These are phyloP conservation scores for Triangularia verruculosa DNA, from an alignment of 2,329 filamentous ascomycete genomes.

Conservation along the genomic window DNA sequence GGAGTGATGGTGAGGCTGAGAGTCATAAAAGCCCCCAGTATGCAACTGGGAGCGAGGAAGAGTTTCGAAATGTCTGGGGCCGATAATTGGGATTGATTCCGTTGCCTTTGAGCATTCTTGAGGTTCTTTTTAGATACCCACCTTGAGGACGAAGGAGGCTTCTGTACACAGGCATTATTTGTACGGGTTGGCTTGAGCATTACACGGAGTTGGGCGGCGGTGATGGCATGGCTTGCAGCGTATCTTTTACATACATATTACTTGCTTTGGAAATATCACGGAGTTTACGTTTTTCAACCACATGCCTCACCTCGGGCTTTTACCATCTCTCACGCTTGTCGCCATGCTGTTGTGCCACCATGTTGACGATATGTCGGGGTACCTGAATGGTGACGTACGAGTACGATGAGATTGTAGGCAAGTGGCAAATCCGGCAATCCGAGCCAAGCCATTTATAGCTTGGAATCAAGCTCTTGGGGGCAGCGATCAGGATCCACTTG, in stretches of 20 bases:
- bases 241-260: background rate
- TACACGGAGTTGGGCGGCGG: constrained; percentile 5
- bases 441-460: background rate
- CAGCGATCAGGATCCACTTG: background rate
- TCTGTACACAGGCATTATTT: background rate
- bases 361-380: background rate
- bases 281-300: background rate
- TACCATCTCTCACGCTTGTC: background rate
- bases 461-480: background rate
- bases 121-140: constrained; percentile 3
- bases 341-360: background rate
- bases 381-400: background rate
- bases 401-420: background rate
- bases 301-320: too few species aligned
- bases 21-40: constrained; percentile 16
- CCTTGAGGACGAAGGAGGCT: background rate
- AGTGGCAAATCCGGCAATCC: background rate
- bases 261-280: background rate
- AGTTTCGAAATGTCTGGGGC: constrained; percentile 29
- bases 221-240: background rate
- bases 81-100: constrained; percentile 15
- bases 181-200: background rate
- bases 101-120: background rate
- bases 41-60: constrained; percentile 23
- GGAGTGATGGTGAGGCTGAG: constrained; percentile 3